Evolutionary conservation across 1,284 basidiomycete genomes (phyloP), one percentile per base, ranked within the genome.

Genomic region (Ceratobasidium sp.): DNA sequence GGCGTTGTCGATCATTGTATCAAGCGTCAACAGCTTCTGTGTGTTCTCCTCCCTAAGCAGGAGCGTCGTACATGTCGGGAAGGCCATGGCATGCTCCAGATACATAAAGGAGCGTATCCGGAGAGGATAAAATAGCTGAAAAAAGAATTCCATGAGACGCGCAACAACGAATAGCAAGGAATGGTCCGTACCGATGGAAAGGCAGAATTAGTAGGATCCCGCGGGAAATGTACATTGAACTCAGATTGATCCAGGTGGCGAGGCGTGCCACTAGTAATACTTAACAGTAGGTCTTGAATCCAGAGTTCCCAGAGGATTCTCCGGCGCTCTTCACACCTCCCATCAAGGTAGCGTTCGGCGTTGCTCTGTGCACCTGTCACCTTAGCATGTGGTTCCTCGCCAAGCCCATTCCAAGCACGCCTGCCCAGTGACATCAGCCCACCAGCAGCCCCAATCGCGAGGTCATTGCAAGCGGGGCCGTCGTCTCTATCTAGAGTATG

Each of bases 1-100:
- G 30, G 63, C 64, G 43, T 74, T 74, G 38, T 74, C 73, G 50
- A 74, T 74, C 47, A 74, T 49, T 9, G 70, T 59, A 55, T 74
- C 73, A 14, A 74, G 57, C 35, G 67, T 71, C 13, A 30, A 30
- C 3, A 74, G 55, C 35, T 57, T 69, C 16, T 46, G 41, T n/a
- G 57, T 58, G 41, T 74, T 64, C 47, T 70, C 50, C 21, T 57
- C 26, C 38, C 73, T 32, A 5, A 57, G 21, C 43, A 30, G 32
- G 7, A 49, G 47, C 26, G 63, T 57, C 8, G 23, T 44, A 32
- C 73, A 74, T 26, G 59, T 59, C 14, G 73, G 73, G 35, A 74
- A 74, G 13, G 47, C 30, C 54, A 61, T 71, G 14, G 73, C 64
- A 26, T 74, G 54, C 32, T 72, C 47, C 46, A 74, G 26, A 28